These are phyloP conservation scores for Boletus pseudo-olivaceus DNA, from an alignment of 768 basidiomycete species.

Conservation along the genomic window DNA sequence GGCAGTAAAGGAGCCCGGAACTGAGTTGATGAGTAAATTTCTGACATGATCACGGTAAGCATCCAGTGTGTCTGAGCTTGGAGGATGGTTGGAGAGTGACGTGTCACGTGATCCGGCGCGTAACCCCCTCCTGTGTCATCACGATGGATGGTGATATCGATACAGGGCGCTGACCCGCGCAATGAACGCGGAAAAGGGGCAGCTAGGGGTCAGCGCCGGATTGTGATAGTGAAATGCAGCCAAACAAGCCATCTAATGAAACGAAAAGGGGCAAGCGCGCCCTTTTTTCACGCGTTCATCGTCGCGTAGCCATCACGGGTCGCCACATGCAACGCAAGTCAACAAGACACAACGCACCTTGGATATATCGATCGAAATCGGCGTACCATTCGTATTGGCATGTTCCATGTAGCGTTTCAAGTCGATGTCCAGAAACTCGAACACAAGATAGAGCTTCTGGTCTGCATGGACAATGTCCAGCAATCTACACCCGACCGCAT, in stretches of 20 bases:
- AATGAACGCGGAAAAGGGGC: background rate
- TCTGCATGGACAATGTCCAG: slow-evolving; percentile 97
- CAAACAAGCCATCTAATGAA: slow-evolving; percentile 9
- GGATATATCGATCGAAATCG: slow-evolving; percentile 68
- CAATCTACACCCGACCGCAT: slow-evolving; percentile 48
- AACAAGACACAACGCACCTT: slow-evolving; percentile 58
- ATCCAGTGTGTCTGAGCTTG: background rate
- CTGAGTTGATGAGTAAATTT: slow-evolving; percentile 95
- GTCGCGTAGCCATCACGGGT: slow-evolving; percentile 6
- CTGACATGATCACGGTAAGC: slow-evolving; percentile 41
- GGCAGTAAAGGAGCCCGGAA: slow-evolving; percentile 90
- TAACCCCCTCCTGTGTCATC: slow-evolving; percentile 15
- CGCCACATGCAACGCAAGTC: slow-evolving; percentile 1
- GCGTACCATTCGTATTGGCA: slow-evolving; percentile 65
- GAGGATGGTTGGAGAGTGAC: background rate
- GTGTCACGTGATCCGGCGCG: slow-evolving; percentile 33
- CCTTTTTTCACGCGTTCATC: slow-evolving; percentile 25
- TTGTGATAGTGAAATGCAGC: slow-evolving; percentile 1
- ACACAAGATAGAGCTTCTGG: slow-evolving; percentile 95
- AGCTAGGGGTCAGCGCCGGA: background rate
- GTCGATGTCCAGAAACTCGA: slow-evolving; percentile 96
- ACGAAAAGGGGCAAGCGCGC: background rate
- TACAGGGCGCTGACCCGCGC: slow-evolving; percentile 5
- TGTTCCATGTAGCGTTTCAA: slow-evolving; percentile 96
- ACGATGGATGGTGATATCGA: slow-evolving; percentile 20